A percentile compares a stretch with the other conserved stretches of the same genome.
phyloP scores from a whole-genome alignment of 805 yeast species.

The Cyberlindnera maritima region DNA sequence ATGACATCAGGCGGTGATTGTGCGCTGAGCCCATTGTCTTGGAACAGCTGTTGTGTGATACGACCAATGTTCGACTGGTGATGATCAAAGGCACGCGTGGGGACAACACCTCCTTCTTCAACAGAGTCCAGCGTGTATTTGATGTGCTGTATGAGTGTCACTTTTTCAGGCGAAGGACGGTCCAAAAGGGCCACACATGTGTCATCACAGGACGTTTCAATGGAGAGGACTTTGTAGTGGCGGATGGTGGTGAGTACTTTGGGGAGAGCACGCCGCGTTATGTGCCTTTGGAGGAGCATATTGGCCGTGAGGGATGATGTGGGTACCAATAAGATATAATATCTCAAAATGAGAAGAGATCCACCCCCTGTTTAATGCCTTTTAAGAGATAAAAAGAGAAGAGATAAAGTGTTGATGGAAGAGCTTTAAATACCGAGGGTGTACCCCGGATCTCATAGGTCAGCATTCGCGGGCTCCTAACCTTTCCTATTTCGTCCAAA shows the following conservation, averaged over 20 bases:
- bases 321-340: no score
- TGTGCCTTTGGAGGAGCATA: background rate
- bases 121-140: slow-evolving; percentile 67
- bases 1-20: slow-evolving; percentile 64
- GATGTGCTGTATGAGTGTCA: slow-evolving; percentile 49
- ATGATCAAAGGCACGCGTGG: slow-evolving; percentile 77
- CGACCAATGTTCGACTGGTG: slow-evolving; percentile 61
- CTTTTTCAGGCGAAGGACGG: slow-evolving; percentile 33
- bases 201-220: slow-evolving; percentile 95
- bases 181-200: slow-evolving; percentile 82
- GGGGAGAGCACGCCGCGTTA: background rate
- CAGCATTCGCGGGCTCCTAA: slow-evolving; percentile 2
- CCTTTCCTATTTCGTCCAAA: slow-evolving; percentile 4
- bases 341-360: no score
- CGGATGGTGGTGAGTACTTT: slow-evolving; percentile 20
- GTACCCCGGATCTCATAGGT: no score
- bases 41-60: slow-evolving; percentile 46
- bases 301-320: no score
- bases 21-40: slow-evolving; percentile 13
- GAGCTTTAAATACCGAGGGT: background rate
- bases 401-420: no score
- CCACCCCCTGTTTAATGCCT: no score
- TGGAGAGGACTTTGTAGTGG: slow-evolving; percentile 67
- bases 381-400: no score
- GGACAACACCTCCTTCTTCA: slow-evolving; percentile 79